These are phyloP conservation scores for Fusarium praegraminearum DNA, from an alignment of 2,329 filamentous ascomycete genomes.

Conservation along the genomic window DNA sequence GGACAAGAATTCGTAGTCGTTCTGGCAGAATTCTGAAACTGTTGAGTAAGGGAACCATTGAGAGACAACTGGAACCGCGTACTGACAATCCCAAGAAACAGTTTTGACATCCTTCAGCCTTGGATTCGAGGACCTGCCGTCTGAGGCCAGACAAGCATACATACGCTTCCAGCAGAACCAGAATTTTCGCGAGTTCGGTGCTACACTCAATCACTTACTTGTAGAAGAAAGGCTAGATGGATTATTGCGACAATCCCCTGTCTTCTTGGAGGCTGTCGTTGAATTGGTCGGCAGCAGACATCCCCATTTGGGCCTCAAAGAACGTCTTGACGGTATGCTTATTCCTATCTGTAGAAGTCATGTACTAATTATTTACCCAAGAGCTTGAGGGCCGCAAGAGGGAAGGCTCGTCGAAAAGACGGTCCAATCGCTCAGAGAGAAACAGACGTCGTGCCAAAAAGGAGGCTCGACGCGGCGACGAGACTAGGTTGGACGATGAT, in stretches of 20 bases:
- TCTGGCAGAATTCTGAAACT: slow-evolving; percentile 16
- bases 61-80: background rate
- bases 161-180: slow-evolving; percentile 18
- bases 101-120: slow-evolving; percentile 24
- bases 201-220: slow-evolving; percentile 30
- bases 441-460: slow-evolving; percentile 10
- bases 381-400: background rate
- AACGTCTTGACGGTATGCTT: slow-evolving; percentile 30
- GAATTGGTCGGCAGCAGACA: slow-evolving; percentile 42
- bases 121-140: slow-evolving; percentile 30
- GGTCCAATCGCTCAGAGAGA: background rate
- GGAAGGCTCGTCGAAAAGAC: background rate
- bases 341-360: too few species aligned
- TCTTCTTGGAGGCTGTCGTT: slow-evolving; percentile 20
- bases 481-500: background rate
- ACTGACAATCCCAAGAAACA: slow-evolving; percentile 27
- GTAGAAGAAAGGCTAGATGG: slow-evolving; percentile 30
- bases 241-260: slow-evolving; percentile 34
- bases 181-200: slow-evolving; percentile 15
- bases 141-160: slow-evolving; percentile 23
- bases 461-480: background rate
- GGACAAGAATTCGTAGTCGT: background rate
- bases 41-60: slow-evolving; percentile 4
- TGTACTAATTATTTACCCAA: slow-evolving; percentile 8
- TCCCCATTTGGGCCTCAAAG: slow-evolving; percentile 22